These are phyloP conservation scores for Volvox africanus DNA, from an alignment of 139 green algal species.

Conservation along the genomic window DNA sequence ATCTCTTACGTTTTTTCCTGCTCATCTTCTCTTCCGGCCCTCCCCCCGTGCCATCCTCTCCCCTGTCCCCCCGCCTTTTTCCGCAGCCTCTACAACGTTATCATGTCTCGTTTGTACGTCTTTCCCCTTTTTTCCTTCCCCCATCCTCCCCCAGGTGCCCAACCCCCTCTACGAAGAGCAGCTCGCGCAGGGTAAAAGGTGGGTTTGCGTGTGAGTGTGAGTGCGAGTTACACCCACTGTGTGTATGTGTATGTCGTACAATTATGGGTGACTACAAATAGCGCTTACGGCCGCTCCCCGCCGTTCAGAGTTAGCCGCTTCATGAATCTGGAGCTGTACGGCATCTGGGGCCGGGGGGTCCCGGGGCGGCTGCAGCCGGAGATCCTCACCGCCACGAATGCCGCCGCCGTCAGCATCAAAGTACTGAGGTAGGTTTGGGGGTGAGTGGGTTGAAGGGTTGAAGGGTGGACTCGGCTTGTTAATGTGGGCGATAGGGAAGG, in stretches of 20 bases:
- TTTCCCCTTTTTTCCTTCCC: too few relatives aligned
- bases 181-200: not conserved
- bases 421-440: constrained; percentile 51
- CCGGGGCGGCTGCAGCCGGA: constrained; percentile 66
- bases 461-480: not conserved
- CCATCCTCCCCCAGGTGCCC: not conserved
- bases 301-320: constrained; percentile 38
- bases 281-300: too few relatives aligned
- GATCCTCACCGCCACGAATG: constrained; percentile 61
- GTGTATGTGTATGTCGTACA: not conserved
- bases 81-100: too few relatives aligned
- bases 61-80: too few relatives aligned
- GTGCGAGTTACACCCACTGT: not conserved
- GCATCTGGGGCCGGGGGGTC: constrained; percentile 79
- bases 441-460: not conserved
- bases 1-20: too few relatives aligned
- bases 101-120: too few relatives aligned
- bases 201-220: not conserved
- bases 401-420: constrained; percentile 52
- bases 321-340: constrained; percentile 76
- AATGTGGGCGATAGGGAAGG: not conserved
- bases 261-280: too few relatives aligned
- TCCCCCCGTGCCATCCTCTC: too few relatives aligned
- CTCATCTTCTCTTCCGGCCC: not conserved
- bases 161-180: constrained; percentile 60